Base-by-base conservation (phyloP, 1,284 basidiomycete species). In the Cystobasidium sp. region DNA sequence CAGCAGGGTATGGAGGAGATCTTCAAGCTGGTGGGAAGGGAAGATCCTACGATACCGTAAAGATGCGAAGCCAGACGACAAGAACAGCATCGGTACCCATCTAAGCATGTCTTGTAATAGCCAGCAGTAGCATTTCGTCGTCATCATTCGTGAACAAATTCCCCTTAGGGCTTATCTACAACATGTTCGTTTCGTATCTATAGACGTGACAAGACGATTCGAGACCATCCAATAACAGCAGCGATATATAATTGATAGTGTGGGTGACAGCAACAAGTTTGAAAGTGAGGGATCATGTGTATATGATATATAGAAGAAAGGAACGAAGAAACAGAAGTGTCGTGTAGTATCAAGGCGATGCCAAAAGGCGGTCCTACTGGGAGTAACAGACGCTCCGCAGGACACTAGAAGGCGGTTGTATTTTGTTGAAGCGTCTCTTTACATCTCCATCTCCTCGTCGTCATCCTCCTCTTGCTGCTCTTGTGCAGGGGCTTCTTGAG, bases 391-490 rank as follows among this genome's bases (percentile, higher is more conserved):
- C 43, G 56, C 14, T 59, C 37, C 56, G 9, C 18, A 41, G 43
- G 31, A n/a, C 37, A n/a, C 37, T 41, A n/a, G 37, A 43, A 1
- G 56, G 43, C 4, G 8, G 6, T 6, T 41, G 39, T n/a, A n/a
- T 3, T 6, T 14, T n/a, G 20, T 12, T 12, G 20, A n/a, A n/a
- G 53, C 14, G 3, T 12, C 6, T 8, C 6, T 44, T 63, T 31
- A 63, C 61, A 63, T 63, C 46, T 63, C 61, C 61, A 63, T 63
- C 22, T 63, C 61, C 44, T 63, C 61, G 24, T 63, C 61, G 2
- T 63, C 61, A 1, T 63, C 44, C 16, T 61, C 16, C 44, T 20
- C 22, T n/a, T 41, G 37, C 12, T 63, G 61, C 16, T 63, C 31
- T 22, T 61, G 22, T 24, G 24, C 46, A 10, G 31, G 20, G 24